Evolutionary conservation across 345 rosid species (phyloP), one percentile per base, ranked within the genome.

Genomic region (Salix udensis): DNA sequence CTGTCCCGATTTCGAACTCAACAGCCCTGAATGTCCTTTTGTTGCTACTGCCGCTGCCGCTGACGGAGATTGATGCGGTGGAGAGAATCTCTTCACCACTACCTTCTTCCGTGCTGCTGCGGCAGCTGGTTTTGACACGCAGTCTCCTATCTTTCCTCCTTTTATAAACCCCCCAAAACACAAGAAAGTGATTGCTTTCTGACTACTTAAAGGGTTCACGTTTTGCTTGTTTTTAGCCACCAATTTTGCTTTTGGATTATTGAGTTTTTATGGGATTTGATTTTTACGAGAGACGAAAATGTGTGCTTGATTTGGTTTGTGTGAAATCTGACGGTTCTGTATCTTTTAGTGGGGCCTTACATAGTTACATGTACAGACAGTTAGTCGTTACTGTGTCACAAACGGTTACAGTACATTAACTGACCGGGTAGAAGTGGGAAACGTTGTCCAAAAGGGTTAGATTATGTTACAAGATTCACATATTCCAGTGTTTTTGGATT

Each of bases 141-240:
- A 82, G 52, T 36, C 68, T 74, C 84, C 84, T 82, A 78, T 82
- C 44, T 53, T 81, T 73, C 13, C 80, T 68, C 44, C 19, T 11
- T 44, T 12, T 21, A n/a, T n/a, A 42, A 40, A 39, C 15, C 40
- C n/a, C 60, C 8, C 61, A 53, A 53, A 53, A 21, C 61, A 55
- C 61, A 55, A 55, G 61, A 55, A 55, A 55, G 61, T 21, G 62
- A 55, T 55, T 55, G 62, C 28, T n/a, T 55, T n/a, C 14, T 9
- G 10, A n/a, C 62, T 55, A 55, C 28, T n/a, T n/a, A 55, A 55
- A 55, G 62, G 14, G 28, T 55, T 55, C 62, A 55, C 62, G 28
- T 10, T 55, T 55, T n/a, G 23, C 62, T n/a, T 55, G 28, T n/a
- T 55, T 55, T n/a, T 23, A n/a, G 26, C 62, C 62, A n/a, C 62